A percentile compares a stretch with the other conserved stretches of the same genome.
These are phyloP conservation scores for Debaryomyces udenii DNA, from an alignment of 1,139 yeast species.

Conservation along the genomic window DNA sequence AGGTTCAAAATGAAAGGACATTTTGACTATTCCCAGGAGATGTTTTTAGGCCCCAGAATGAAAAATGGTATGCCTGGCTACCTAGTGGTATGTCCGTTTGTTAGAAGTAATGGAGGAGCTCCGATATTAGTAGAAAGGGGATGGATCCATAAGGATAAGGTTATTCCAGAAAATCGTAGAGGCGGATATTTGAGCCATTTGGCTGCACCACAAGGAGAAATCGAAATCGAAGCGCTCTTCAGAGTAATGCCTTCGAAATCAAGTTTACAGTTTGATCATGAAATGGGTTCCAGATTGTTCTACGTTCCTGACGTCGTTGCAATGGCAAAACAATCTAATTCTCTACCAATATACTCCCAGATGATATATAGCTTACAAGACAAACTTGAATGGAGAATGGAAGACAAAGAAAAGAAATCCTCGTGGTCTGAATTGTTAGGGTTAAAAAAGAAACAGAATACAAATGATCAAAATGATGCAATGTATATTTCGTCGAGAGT, in stretches of 20 bases:
- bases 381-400: conserved; percentile 51
- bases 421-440: conserved; percentile 11
- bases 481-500: conserved; percentile 20
- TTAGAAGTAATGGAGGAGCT: conserved; percentile 70
- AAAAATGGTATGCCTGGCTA: conserved; percentile 79
- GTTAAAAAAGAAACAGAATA: conserved; percentile 6
- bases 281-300: conserved; percentile 60
- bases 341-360: conserved; percentile 78
- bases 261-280: conserved; percentile 75
- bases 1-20: conserved; percentile 72
- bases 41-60: conserved; percentile 89
- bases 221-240: conserved; percentile 72
- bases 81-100: conserved; percentile 78
- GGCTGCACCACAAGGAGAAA: conserved; percentile 74
- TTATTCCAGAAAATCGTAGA: conserved; percentile 61
- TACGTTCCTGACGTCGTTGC: conserved; percentile 77
- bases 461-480: conserved; percentile 19
- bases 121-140: conserved; percentile 86
- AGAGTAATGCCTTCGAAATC: conserved; percentile 74
- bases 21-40: conserved; percentile 83
- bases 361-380: conserved; percentile 69
- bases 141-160: conserved; percentile 80
- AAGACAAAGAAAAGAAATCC: conserved; percentile 13
- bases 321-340: conserved; percentile 70
- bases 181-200: conserved; percentile 57